phyloP scores from a whole-genome alignment of 192 early-diverging fungal species.

The Allomyces arbusculus region DNA sequence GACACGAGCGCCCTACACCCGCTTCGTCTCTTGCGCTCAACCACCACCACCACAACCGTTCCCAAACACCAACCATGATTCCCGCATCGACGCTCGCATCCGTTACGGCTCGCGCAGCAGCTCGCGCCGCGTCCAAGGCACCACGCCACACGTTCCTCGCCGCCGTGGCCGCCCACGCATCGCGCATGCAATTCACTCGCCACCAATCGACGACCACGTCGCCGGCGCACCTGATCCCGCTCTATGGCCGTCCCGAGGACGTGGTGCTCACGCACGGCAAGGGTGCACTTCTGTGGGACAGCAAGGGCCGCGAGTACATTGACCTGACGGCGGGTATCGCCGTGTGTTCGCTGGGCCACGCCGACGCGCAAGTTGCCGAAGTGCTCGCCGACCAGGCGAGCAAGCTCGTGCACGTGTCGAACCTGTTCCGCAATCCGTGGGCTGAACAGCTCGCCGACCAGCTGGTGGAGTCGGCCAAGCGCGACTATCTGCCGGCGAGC shows the following conservation, averaged over 20 bases:
- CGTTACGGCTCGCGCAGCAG: no score
- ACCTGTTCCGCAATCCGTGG: conserved; percentile 82
- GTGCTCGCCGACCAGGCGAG: conserved; percentile 61
- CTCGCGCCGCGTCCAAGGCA: no score
- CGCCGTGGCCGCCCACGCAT: no score
- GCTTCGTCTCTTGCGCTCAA: no score
- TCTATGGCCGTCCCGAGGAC: background rate
- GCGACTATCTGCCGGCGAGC: conserved; percentile 7
- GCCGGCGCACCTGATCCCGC: background rate
- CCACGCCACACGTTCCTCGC: no score
- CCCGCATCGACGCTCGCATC: no score
- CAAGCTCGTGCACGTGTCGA: conserved; percentile 68
- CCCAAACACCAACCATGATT: no score
- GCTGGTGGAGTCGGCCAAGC: conserved; percentile 41
- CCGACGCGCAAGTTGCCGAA: conserved; percentile 46
- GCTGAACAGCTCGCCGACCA: conserved; percentile 55
- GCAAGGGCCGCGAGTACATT: conserved; percentile 50
- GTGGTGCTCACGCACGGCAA: conserved; percentile 55
- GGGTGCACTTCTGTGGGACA: conserved; percentile 62
- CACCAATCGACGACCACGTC: no score
- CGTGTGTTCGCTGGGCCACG: conserved; percentile 80
- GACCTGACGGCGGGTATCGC: conserved; percentile 93
- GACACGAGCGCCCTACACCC: no score
- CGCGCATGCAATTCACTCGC: no score
- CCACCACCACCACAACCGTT: no score